Conservation (phyloP, 148 eudicot species). For the Salicornia ramosissima region DNA sequence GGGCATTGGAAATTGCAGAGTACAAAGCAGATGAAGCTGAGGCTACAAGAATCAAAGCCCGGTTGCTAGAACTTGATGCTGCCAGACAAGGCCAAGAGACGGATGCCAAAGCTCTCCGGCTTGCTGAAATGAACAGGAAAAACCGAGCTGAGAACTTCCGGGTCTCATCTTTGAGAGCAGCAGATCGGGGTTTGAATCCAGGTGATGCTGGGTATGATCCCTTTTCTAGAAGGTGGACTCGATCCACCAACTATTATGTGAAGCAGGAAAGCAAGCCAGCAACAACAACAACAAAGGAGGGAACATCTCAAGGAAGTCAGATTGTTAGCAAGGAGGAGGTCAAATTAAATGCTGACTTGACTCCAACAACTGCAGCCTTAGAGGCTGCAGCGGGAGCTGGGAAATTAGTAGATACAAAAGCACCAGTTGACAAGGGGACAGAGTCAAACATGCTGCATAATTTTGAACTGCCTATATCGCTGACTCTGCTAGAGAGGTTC, state of each 20-base stretch:
- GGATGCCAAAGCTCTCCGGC: slow-evolving; percentile 55
- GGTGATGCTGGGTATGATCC: slow-evolving; percentile 97
- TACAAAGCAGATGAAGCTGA: slow-evolving; percentile 50
- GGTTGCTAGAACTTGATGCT: slow-evolving; percentile 65
- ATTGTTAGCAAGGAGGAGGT: slow-evolving; percentile 8
- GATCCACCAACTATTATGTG: slow-evolving; percentile 73
- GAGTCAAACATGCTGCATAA: slow-evolving; percentile 59
- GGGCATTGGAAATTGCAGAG: slow-evolving; percentile 60
- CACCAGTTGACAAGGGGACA: slow-evolving; percentile 76
- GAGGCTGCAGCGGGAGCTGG: slow-evolving; percentile 83
- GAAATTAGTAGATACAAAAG: slow-evolving; percentile 78
- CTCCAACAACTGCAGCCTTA: slow-evolving; percentile 59
- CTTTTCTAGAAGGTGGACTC: slow-evolving; percentile 90
- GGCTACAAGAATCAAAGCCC: slow-evolving; percentile 54
- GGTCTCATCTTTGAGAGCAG: slow-evolving; percentile 59
- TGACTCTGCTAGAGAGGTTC: slow-evolving; percentile 50
- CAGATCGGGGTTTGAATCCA: slow-evolving; percentile 47
- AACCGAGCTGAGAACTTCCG: slow-evolving; percentile 81
- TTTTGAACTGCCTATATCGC: slow-evolving; percentile 68
- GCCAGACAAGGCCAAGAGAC: slow-evolving; percentile 43
- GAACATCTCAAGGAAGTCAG: slow-evolving; percentile 1
- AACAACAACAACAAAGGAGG: slow-evolving; percentile 16
- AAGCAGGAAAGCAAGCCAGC: slow-evolving; percentile 37
- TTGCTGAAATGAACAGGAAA: slow-evolving; percentile 81
- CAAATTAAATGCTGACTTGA: slow-evolving; percentile 34